phyloP scores from a whole-genome alignment of 345 rosid species.

The Eucalyptus caleyi region DNA sequence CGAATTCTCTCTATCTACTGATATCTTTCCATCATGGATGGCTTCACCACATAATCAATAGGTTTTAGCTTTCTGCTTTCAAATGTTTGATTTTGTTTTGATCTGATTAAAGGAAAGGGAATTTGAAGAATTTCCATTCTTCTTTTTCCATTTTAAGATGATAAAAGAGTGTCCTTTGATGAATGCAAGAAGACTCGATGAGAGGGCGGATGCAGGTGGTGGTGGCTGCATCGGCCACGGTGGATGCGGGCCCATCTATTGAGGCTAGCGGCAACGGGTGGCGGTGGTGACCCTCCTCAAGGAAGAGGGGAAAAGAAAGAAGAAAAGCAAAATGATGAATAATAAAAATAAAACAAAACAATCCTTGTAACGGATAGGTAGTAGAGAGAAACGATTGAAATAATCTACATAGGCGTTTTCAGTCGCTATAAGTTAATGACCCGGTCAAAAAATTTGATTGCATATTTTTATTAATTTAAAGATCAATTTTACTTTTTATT shows the following conservation, averaged over 20 bases:
- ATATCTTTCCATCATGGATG: neutral
- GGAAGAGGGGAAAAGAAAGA: neutral
- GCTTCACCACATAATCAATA: neutral
- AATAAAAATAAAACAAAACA: neutral
- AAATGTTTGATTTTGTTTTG: neutral
- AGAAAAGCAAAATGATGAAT: neutral
- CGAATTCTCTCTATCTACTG: neutral
- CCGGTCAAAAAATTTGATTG: rapidly evolving
- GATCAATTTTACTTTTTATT: neutral
- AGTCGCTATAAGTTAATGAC: neutral
- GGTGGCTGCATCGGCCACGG: rapidly evolving
- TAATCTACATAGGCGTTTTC: rapidly evolving
- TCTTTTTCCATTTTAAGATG: neutral
- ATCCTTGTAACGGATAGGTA: rapidly evolving
- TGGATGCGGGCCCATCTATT: neutral
- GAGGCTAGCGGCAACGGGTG: neutral
- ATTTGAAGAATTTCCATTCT: neutral
- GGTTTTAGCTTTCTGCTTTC: neutral
- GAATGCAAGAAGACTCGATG: neutral
- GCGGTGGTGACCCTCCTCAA: neutral
- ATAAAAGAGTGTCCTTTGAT: neutral
- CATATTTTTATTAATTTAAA: neutral
- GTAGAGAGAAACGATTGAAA: neutral
- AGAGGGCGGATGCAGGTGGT: neutral
- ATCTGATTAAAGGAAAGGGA: neutral